These are phyloP conservation scores for Pseudogymnoascus pannorum DNA, from an alignment of 2,329 filamentous ascomycete genomes.

Conservation along the genomic window DNA sequence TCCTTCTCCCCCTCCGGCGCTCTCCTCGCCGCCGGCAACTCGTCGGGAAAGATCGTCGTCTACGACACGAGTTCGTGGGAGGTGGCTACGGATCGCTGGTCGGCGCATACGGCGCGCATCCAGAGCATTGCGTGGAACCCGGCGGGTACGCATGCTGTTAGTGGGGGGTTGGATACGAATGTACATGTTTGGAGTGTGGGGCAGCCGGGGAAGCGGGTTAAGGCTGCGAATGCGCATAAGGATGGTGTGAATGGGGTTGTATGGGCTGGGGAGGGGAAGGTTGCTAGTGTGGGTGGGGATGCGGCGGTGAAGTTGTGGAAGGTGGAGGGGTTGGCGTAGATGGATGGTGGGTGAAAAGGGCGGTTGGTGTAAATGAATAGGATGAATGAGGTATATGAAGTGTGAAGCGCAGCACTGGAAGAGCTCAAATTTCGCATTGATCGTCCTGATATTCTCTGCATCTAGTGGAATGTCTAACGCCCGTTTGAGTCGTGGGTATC, in stretches of 20 bases:
- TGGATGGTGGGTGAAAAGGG: neutral
- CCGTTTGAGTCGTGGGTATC: constrained; percentile 2
- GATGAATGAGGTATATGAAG: neutral
- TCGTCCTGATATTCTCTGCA: constrained; percentile 1
- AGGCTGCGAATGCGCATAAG: constrained; percentile 85
- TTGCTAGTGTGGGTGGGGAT: constrained; percentile 79
- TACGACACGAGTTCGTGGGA: constrained; percentile 62
- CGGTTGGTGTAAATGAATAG: neutral
- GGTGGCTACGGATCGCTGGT: constrained; percentile 74
- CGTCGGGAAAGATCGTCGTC: constrained; percentile 79
- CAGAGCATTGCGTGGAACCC: constrained; percentile 70
- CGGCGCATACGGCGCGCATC: constrained; percentile 61
- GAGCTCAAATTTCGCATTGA: neutral
- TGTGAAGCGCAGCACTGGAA: neutral
- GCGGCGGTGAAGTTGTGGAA: constrained; percentile 87
- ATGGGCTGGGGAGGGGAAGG: constrained; percentile 60
- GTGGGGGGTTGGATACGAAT: constrained; percentile 83
- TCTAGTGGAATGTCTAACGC: constrained; percentile 5
- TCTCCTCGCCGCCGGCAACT: constrained; percentile 73
- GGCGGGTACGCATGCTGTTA: constrained; percentile 69
- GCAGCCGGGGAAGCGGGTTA: constrained; percentile 77
- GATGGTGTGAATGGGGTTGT: constrained; percentile 85
- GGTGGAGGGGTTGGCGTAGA: constrained; percentile 31
- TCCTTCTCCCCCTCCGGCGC: constrained; percentile 74
- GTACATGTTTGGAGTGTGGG: constrained; percentile 84